Conservation (phyloP, 352 stramenopile genomes). For the Globisporangium yorkense region DNA sequence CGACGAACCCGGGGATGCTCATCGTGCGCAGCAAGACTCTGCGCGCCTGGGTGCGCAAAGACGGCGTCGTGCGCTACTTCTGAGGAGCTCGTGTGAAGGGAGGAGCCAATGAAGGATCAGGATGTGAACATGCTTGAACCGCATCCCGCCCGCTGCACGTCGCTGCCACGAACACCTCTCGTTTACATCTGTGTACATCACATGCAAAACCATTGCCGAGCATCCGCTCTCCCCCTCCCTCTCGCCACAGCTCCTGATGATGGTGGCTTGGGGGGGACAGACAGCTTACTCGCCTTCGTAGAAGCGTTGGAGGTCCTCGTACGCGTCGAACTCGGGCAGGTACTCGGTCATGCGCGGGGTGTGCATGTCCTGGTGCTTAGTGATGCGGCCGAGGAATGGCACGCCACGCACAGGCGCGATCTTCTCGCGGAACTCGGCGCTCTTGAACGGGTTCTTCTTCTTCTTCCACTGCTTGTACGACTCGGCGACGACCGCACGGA, state of each 20-base stretch:
- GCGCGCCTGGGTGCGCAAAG: conserved; percentile 49
- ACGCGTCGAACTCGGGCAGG: conserved; percentile 30
- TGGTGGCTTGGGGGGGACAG: too few species aligned
- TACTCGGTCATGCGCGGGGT: conserved; percentile 44
- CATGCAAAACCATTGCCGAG: too few species aligned
- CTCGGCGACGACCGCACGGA: conserved; percentile 45
- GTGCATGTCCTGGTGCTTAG: conserved; percentile 29
- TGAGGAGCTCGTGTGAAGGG: neutral
- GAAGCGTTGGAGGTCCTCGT: conserved; percentile 12
- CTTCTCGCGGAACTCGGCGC: conserved; percentile 44
- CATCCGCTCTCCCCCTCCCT: too few species aligned
- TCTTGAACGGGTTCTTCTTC: conserved; percentile 68
- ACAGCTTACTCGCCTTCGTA: conserved; percentile 3
- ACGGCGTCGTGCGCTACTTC: conserved; percentile 16
- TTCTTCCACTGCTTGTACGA: conserved; percentile 73
- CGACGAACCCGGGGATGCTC: conserved; percentile 54
- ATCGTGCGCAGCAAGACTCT: conserved; percentile 45
- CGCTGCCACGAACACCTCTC: too few species aligned
- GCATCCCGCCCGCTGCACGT: too few species aligned
- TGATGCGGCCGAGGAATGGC: conserved; percentile 54
- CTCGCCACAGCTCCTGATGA: too few species aligned
- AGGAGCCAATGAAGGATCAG: too few species aligned
- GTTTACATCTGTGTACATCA: too few species aligned
- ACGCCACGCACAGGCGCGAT: conserved; percentile 54
- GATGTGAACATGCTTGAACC: too few species aligned